Evolutionary conservation across 2,329 filamentous ascomycete genomes (phyloP).

Genomic region (Colletotrichum eremochloae): DNA sequence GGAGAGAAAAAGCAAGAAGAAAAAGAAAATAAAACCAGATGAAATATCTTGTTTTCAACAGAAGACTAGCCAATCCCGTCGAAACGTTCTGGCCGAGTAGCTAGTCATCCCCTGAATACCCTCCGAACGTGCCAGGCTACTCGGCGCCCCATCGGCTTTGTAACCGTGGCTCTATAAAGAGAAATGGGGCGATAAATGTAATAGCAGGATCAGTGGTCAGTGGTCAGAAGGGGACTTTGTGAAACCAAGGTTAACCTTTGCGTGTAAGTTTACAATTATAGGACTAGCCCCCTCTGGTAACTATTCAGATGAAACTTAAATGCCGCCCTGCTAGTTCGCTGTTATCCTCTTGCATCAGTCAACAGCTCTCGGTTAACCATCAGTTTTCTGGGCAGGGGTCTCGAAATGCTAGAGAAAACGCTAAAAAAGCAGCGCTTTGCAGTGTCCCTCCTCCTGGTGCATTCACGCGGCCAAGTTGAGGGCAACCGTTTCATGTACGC

Average conservation of each 20-base stretch:
- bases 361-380: not conserved
- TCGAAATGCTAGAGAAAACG: not conserved
- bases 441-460: not conserved
- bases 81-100: conserved; percentile 22
- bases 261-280: not conserved
- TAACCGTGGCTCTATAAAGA: not conserved
- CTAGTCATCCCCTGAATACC: not conserved
- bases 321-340: not conserved
- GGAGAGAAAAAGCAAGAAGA: no score
- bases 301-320: not conserved
- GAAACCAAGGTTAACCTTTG: not conserved
- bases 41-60: not conserved
- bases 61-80: conserved; percentile 6
- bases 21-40: not conserved
- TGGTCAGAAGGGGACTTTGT: no score
- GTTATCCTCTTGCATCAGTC: not conserved
- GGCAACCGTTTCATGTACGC: not conserved
- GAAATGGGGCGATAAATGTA: no score
- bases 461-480: not conserved
- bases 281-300: not conserved
- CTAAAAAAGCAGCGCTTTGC: no score
- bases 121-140: conserved; percentile 11
- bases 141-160: conserved; percentile 16
- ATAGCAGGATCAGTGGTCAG: no score
- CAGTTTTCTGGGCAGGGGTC: not conserved